Evolutionary conservation across 257 asterid genomes (phyloP), one percentile per base, ranked within the genome.

Genomic region (Marsdenia floribunda): DNA sequence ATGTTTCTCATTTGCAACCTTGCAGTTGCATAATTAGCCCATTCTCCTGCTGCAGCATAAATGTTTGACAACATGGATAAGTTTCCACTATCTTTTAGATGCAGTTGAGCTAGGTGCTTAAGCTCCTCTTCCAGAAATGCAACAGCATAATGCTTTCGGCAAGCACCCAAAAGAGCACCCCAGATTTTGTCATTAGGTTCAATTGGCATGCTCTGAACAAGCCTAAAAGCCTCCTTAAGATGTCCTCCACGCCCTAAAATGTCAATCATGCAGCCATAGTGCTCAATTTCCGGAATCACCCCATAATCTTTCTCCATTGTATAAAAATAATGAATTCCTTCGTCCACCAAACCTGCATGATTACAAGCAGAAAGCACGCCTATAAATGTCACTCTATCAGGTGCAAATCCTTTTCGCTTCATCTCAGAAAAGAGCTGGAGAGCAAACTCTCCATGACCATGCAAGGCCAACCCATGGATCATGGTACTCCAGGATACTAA

Each of bases 231-330:
- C 81, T 89, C 97, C 18, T 46, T 69, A n/a, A 93, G 85, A 35
- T 77, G 80, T 47, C 98, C 97, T 64, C 86, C 90, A 70, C 97
- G 96, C 6, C 97, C 97, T 83, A 93, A 82, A 38, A 89, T 96
- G 78, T 90, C 96, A 55, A 89, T 87, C 82, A 86, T 60, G 86
- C 96, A 89, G 75, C 98, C 97, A 65, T 88, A 93, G 70, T 91
- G 97, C 76, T 86, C 91, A 49, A 93, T 83, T 80, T 83, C 86
- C 21, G 96, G 98, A 16, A 74, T 22, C 44, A 87, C 78, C 16
- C 82, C 82, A 50, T 84, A 90, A 70, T 82, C 87, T 49, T 75
- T 88, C 82, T 85, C 87, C 96, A 91, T 91, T 68, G 85, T 73
- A 78, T 86, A 70, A 81, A 91, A 93, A 73, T 78, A 83, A 73